These are phyloP conservation scores for Coniochaeta ligniaria DNA, from an alignment of 2,329 filamentous ascomycete genomes.

Conservation along the genomic window DNA sequence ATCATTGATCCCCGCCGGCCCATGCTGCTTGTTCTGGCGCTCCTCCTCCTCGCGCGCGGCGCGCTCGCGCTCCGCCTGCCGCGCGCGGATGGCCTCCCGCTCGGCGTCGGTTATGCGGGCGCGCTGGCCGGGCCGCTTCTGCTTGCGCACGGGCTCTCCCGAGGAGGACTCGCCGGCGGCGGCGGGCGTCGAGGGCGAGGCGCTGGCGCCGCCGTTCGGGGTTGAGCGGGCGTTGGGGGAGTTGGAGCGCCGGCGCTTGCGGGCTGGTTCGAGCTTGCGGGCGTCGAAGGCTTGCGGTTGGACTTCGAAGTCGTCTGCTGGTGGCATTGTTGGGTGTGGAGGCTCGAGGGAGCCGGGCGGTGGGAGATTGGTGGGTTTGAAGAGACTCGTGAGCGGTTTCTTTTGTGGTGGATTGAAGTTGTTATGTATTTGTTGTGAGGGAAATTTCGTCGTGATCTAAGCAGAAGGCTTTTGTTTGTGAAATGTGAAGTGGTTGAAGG, in stretches of 20 bases:
- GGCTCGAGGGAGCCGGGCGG: background rate
- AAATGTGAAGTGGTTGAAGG: background rate
- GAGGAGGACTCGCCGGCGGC: constrained; percentile 10
- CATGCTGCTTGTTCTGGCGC: constrained; percentile 12
- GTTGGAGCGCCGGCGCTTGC: constrained; percentile 48
- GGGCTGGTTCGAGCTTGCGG: constrained; percentile 48
- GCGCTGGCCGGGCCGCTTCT: constrained; percentile 61
- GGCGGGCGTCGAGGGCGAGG: background rate
- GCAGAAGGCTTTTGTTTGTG: background rate
- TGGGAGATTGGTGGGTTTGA: background rate
- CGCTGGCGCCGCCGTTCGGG: background rate
- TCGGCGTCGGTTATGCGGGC: constrained; percentile 61
- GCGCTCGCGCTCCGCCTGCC: constrained; percentile 48
- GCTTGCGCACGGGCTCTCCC: constrained; percentile 53
- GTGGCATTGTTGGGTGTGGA: constrained; percentile 23
- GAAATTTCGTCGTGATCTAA: background rate
- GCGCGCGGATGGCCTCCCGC: constrained; percentile 59
- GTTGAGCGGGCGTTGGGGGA: constrained; percentile 26
- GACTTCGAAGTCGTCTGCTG: constrained; percentile 18
- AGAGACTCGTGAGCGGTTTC: background rate
- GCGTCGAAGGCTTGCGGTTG: constrained; percentile 45
- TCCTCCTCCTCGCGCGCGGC: constrained; percentile 27
- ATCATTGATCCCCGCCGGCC: constrained; percentile 54
- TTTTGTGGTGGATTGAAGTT: background rate
- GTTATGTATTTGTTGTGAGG: background rate